Conservation (phyloP, 2,329 filamentous ascomycete genomes). For the Fusarium veterinarium region DNA sequence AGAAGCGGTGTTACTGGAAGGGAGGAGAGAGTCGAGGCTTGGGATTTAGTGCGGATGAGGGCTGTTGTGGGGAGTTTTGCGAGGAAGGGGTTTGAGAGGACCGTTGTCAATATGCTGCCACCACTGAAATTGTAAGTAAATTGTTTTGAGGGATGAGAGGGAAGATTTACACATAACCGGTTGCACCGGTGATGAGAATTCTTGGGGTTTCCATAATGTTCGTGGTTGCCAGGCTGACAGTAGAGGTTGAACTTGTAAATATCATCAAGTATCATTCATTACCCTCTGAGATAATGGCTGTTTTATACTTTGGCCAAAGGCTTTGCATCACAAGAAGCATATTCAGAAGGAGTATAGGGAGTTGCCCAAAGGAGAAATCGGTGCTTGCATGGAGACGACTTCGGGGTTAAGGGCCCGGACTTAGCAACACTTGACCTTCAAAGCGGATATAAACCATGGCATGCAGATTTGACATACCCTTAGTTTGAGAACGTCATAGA, state of each 20-base stretch:
- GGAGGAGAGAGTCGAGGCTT: neutral
- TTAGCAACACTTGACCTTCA: neutral
- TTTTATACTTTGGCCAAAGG: neutral
- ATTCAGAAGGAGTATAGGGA: neutral
- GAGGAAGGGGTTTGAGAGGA: neutral
- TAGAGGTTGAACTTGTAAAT: neutral
- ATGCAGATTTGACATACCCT: neutral
- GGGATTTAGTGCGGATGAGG: neutral
- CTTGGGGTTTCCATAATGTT: neutral
- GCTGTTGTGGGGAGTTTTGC: neutral
- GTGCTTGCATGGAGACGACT: neutral
- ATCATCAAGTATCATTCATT: rapidly evolving
- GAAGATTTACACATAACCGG: neutral
- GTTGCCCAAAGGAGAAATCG: neutral
- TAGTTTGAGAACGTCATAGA: rapidly evolving
- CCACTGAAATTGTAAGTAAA: neutral
- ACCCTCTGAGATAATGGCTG: too few species aligned
- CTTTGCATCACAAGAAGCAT: rapidly evolving
- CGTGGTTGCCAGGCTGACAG: neutral
- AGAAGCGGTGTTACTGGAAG: neutral
- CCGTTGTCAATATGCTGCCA: neutral
- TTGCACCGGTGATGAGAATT: conserved; percentile 13
- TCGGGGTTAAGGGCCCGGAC: conserved; percentile 8
- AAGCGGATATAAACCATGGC: neutral
- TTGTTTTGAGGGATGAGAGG: rapidly evolving